phyloP scores from a whole-genome alignment of 164 flowering plant genomes.

The Vitis amurensis region DNA sequence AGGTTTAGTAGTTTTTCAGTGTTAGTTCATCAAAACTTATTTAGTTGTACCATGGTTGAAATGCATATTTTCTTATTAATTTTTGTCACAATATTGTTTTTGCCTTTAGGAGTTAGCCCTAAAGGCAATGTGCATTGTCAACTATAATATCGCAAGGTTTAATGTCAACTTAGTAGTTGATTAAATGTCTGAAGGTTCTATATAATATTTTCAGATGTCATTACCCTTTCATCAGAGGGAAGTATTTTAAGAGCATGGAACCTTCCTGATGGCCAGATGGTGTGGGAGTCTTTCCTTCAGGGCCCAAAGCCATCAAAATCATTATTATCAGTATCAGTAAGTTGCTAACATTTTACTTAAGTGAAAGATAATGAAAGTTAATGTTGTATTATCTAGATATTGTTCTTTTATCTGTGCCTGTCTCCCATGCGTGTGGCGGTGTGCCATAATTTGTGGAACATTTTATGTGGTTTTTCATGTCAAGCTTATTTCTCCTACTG shows the following conservation, averaged over 20 bases:
- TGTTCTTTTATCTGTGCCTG: background rate
- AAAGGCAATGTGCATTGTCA: background rate
- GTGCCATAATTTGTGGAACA: background rate
- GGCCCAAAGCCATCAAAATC: conserved; percentile 69
- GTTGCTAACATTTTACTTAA: conserved; percentile 27
- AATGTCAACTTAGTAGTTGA: background rate
- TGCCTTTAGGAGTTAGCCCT: background rate
- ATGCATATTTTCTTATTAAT: background rate
- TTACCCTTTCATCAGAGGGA: conserved; percentile 84
- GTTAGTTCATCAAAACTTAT: background rate
- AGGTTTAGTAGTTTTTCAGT: background rate
- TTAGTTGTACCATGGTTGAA: background rate
- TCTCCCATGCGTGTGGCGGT: no score
- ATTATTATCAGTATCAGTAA: conserved; percentile 59
- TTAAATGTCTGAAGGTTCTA: background rate
- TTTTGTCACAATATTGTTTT: background rate
- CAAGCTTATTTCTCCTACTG: background rate
- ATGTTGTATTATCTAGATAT: background rate
- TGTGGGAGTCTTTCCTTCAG: conserved; percentile 86
- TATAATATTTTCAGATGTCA: conserved; percentile 57
- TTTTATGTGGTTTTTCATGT: background rate
- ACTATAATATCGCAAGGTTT: background rate
- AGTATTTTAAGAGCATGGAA: conserved; percentile 92
- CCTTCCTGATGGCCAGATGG: conserved; percentile 98
- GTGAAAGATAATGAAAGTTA: background rate